Base-by-base conservation (phyloP, 257 asterid genomes). In the Lycium barbarum region DNA sequence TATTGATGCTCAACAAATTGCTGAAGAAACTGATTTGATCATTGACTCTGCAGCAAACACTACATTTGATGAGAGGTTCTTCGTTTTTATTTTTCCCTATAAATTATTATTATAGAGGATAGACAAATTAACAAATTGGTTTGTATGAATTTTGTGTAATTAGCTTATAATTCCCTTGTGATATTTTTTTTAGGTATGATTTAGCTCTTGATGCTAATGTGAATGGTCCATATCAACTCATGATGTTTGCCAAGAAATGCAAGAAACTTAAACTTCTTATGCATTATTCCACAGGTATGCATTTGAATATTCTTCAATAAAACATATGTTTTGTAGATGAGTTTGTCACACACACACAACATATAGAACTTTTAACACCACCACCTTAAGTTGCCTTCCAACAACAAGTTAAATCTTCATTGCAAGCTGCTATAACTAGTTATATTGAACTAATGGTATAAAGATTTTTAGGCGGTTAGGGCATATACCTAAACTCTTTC, bases 201-300 rank as follows among this genome's bases (percentile, higher is more conserved):
- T 13, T 83, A 17, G 55, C 89, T 20, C 45, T 92, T 11, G 91
- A 91, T 18, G 55, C 83, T 36, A 92, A 92, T 10, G 86, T 89
- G 85, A 88, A 79, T 51, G 82, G 82, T 51, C 63, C 63, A 26
- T 76, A 33, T 51, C 81, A 74, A 74, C 45, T 74, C 62, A 74
- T 49, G 81, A 49, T 91, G 84, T 92, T 91, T 83, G 92, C 92
- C 18, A 87, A 91, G 86, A 83, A 91, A 17, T 91, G 95, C 94
- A 86, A 82, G 45, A 89, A 90, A 26, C 86, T 91, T 54, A 84
- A 87, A 72, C 90, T 92, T 58, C 80, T 91, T 20, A 51, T 74
- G 61, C 81, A 74, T 49, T 74, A 74, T 22, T 74, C 81, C 1
- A 22, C 62, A 1, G 82, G 82, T 76, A 3, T 6, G 22, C 5